A percentile compares a stretch with the other conserved stretches of the same genome.
phyloP scores from a whole-genome alignment of 2,329 filamentous ascomycete species.

The Paracamarosporium sp. region DNA sequence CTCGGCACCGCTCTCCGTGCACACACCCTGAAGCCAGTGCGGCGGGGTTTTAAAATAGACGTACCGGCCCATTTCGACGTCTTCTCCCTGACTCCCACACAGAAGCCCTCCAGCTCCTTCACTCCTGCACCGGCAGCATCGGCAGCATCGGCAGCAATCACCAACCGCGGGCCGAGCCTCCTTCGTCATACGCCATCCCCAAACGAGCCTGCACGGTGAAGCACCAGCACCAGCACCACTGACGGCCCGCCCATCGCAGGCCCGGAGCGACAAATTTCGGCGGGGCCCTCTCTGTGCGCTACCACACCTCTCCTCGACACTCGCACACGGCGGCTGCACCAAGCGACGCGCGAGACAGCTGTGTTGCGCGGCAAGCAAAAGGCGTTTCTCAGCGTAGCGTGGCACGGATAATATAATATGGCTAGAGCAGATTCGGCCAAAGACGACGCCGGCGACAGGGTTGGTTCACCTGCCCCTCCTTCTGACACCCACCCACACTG shows the following conservation, averaged over 20 bases:
- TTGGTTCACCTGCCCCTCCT: conserved; percentile 41
- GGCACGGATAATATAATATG: conserved; percentile 30
- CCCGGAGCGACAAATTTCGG: conserved; percentile 1
- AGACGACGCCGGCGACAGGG: conserved; percentile 41
- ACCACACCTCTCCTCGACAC: neutral
- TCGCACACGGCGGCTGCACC: conserved; percentile 23
- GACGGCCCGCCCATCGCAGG: conserved; percentile 2
- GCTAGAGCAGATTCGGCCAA: conserved; percentile 29
- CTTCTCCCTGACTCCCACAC: conserved; percentile 2
- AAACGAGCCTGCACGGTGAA: conserved; percentile 33
- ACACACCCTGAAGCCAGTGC: conserved; percentile 27
- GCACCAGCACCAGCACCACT: conserved; percentile 15
- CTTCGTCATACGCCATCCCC: conserved; percentile 38
- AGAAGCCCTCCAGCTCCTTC: conserved; percentile 6
- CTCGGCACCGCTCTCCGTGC: conserved; percentile 30
- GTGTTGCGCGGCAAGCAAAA: conserved; percentile 12
- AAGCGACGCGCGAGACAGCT: conserved; percentile 22
- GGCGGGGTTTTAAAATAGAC: conserved; percentile 26
- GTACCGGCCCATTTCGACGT: conserved; percentile 1
- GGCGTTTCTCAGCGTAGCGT: conserved; percentile 24
- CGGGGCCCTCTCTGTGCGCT: conserved; percentile 6
- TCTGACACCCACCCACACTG: conserved; percentile 13
- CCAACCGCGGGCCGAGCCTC: conserved; percentile 40
- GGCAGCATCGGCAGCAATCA: neutral
- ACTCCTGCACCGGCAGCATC: neutral